Percentiles rank a stretch among this genome's conserved stretches.
phyloP scores from a whole-genome alignment of 2,329 filamentous ascomycete species.

The Fusarium oligoseptatum region DNA sequence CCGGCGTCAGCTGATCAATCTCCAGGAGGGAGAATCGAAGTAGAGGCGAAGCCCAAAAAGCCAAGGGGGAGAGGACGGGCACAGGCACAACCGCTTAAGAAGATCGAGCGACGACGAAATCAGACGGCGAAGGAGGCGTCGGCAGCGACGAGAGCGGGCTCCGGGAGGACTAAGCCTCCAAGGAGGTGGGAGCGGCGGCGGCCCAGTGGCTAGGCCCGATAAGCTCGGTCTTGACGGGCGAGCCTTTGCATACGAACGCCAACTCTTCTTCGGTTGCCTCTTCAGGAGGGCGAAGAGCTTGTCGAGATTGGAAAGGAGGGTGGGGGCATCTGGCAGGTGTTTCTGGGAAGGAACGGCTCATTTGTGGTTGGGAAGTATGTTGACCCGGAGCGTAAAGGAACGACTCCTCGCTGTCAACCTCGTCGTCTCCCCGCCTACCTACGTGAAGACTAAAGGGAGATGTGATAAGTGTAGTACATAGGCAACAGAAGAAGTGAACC shows the following conservation, averaged over 20 bases:
- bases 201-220: too few species aligned
- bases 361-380: too few species aligned
- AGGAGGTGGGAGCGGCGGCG: too few species aligned
- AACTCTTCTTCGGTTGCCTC: background rate
- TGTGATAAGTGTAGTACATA: too few species aligned
- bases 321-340: background rate
- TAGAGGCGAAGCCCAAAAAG: background rate
- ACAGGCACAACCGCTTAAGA: background rate
- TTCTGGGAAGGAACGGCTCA: background rate
- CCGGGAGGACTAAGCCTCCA: too few species aligned
- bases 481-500: too few species aligned
- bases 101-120: background rate
- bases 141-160: too few species aligned
- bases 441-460: too few species aligned
- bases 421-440: too few species aligned
- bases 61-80: background rate
- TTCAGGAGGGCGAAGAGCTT: background rate
- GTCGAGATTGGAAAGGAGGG: background rate
- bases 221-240: background rate
- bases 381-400: too few species aligned
- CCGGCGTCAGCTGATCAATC: background rate
- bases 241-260: background rate
- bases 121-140: background rate
- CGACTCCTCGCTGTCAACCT: too few species aligned
- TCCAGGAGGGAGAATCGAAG: background rate